These are phyloP conservation scores for Cytospora piceae DNA, from an alignment of 2,329 filamentous ascomycete genomes.

Conservation along the genomic window DNA sequence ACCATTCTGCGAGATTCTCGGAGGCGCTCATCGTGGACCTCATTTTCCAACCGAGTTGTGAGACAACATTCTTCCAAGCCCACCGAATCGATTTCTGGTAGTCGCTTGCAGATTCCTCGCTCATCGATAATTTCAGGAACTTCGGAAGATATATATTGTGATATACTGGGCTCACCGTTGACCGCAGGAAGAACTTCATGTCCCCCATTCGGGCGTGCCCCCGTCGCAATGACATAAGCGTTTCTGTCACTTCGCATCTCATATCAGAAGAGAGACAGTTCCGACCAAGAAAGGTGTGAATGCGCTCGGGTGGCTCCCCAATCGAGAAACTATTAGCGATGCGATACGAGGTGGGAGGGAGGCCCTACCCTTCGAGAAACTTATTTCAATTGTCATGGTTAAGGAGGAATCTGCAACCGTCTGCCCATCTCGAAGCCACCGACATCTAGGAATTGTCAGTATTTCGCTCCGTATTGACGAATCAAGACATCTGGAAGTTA, in stretches of 20 bases:
- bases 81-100: accelerated
- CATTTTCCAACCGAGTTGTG: background rate
- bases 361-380: background rate
- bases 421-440: background rate
- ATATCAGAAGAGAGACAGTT: background rate
- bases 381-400: background rate
- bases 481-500: background rate
- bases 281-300: background rate
- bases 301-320: background rate
- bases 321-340: background rate
- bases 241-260: slow-evolving; percentile 8
- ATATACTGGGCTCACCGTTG: background rate
- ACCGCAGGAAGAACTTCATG: background rate
- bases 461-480: background rate
- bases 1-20: background rate
- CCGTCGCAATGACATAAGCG: background rate
- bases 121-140: background rate
- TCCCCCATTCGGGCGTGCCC: background rate
- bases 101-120: background rate
- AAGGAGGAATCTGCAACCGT: slow-evolving; percentile 4
- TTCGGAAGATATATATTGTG: background rate
- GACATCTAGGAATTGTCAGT: background rate
- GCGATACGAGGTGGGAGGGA: no score
- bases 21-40: background rate
- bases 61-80: background rate